Evolutionary conservation across 2,329 filamentous ascomycete genomes (phyloP), one percentile per base, ranked within the genome.

Genomic region (Phialophora verrucosa): DNA sequence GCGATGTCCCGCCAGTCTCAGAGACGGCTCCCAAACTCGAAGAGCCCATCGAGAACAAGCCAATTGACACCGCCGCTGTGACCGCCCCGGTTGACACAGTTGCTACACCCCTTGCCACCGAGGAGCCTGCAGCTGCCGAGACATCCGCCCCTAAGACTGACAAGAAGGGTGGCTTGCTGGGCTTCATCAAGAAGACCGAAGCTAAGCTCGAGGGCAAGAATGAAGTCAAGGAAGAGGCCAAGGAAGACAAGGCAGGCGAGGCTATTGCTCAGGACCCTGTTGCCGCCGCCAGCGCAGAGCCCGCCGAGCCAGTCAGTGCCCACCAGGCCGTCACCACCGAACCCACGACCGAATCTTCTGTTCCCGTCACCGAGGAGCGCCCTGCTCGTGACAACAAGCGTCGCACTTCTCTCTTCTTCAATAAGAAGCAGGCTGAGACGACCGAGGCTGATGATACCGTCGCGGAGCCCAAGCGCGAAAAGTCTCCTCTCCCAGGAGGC

Each of bases 371-470:
- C 63, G 79, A 82, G 73, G 79, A 80, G 74, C 78, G 79, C 74
- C 75, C 78, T 57, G 76, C 71, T 54, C 68, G 66, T 62, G 65
- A 75, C 66, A 78, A 81, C 69, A 82, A 83, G 78, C 83, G 81
- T 71, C 82, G 79, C 74, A 81, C 79, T 73, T 86, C 83, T 73
- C 80, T 81, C 75, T 87, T 86, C 75, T 84, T 84, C 80, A 83
- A 84, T 75, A 78, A 81, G 76, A 82, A 81, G 78, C 84, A 82
- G 75, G 74, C 76, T 61, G 82, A 83, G 69, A 77, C 79, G 32
- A 59, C 55, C n/a, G 65, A 69, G 44, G 77, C 78, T 11, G 83
- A 84, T 73, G 76, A 78, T 67, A 79, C 82, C 70, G 79, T 76
- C 69, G 76, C 79, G 44, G 83, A 84, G 68, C 78, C 75, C 20